These are phyloP conservation scores for Auricularia auricula-judae DNA, from an alignment of 768 basidiomycete species.

Conservation along the genomic window DNA sequence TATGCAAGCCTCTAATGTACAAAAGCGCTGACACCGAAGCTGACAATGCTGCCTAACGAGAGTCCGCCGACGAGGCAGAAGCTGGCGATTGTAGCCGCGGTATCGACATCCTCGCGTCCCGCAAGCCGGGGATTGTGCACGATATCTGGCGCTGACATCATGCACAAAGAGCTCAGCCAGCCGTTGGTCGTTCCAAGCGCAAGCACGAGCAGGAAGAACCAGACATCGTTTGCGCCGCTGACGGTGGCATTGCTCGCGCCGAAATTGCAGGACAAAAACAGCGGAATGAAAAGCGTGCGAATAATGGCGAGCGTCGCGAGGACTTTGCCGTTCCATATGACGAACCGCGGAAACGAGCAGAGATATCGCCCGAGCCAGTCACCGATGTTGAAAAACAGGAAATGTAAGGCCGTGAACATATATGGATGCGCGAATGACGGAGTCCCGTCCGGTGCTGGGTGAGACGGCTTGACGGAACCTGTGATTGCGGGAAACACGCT, in stretches of 20 bases:
- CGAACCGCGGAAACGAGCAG: constrained; percentile 52
- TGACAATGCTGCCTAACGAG: constrained; percentile 61
- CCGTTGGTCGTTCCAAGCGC: constrained; percentile 74
- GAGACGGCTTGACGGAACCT: constrained; percentile 57
- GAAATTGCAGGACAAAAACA: constrained; percentile 85
- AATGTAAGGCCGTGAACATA: constrained; percentile 72
- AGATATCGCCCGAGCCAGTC: constrained; percentile 61
- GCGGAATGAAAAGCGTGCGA: constrained; percentile 72
- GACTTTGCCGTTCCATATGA: constrained; percentile 57
- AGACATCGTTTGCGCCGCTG: constrained; percentile 38
- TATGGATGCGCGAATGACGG: constrained; percentile 51
- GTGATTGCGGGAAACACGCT: constrained; percentile 84
- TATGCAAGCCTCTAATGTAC: too few relatives aligned
- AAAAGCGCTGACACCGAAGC: constrained; percentile 38
- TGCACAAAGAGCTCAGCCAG: constrained; percentile 62
- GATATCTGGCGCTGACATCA: constrained; percentile 76
- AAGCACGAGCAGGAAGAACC: constrained; percentile 66
- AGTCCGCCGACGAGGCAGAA: constrained; percentile 74
- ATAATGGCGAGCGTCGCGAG: constrained; percentile 53
- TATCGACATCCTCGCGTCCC: constrained; percentile 70
- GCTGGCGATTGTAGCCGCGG: constrained; percentile 70
- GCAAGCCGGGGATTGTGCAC: constrained; percentile 66
- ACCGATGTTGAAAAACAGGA: constrained; percentile 63
- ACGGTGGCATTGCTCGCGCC: constrained; percentile 11
- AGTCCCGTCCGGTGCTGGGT: constrained; percentile 24